Evolutionary conservation across 371 early-diverging fungal genomes (phyloP), one percentile per base, ranked within the genome.

Genomic region (Gilbertella persicaria): DNA sequence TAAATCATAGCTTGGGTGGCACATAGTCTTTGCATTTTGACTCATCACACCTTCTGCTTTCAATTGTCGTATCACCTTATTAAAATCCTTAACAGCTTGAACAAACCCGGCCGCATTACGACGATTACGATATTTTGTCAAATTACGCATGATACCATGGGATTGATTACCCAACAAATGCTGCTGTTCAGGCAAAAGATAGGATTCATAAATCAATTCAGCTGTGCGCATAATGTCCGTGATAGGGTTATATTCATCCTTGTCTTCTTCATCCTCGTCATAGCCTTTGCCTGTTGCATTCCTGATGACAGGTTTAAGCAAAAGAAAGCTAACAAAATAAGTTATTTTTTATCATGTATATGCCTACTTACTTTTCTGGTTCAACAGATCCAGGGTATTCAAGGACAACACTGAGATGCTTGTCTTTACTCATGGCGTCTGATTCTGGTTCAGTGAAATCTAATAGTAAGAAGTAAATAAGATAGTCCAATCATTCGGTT

Each of bases 191-290:
- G 73, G 64, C 16, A 73, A 64, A 1, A 94, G 65, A 50, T 85
- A 88, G 38, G 81, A 69, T 21, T 77, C 73, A 45, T 81, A 86
- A 21, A 94, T 87, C 39, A 79, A 67, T 21, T 75, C 75, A 21
- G 82, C 83, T 0, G 94, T 90, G 5, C 71, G 66, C 43, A 90
- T 75, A 10, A 95, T 62, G 48, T 95, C 95, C 7, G 76, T 78
- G 19, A 92, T 78, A 0, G 96, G 95, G 53, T 86, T 78, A 61
- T 91, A 93, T 62, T 93, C 94, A 55, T 86, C 85, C 50, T 82
- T 80, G 41, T 82, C 83, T 35, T 83, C 82, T 29, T 71, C 63
- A 26, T 79, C 80, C 10, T 58, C 54, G 1, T 69, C 71, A 41
- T 20, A 38, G 21, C 16, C 36, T 39, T 45, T 57, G 45, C 39